Base-by-base conservation (phyloP, 371 early-diverging fungal genomes). In the Mucor indicus region DNA sequence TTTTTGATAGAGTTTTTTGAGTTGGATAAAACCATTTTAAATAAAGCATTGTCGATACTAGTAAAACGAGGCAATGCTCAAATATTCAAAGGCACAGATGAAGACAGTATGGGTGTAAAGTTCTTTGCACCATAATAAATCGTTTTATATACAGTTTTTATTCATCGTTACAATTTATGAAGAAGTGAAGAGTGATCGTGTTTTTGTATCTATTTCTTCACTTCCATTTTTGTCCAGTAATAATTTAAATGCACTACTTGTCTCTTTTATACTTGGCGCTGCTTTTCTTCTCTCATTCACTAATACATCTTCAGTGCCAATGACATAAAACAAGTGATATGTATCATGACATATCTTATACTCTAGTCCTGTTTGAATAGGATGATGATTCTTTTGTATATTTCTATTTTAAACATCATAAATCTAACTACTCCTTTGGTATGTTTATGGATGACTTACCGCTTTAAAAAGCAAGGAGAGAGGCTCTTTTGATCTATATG, bases 81-180 rank as follows among this genome's bases (percentile, higher is more conserved):
- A 50, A 69, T 90, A 21, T 92, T 93, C 58, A 81, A 76, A 25
- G 92, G 92, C 25, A 81, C 81, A 15, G 82, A 84, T 36, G 83
- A 83, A 43, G 89, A 89, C 25, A 77, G 73, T 50, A 74, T 87
- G 72, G 95, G 95, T 38, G 85, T 95, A 42, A 95, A 95, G 66
- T 90, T 95, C 48, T 89, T 87, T 50, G 59, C 57, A n/a, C 36
- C 48, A 38, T 22, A 27, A 51, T 42, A 53, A 36, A 32, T n/a
- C n/a, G n/a, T n/a, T n/a, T n/a, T n/a, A n/a, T n/a, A n/a, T n/a
- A n/a, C n/a, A n/a, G n/a, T n/a, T n/a, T n/a, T n/a, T n/a, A n/a
- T n/a, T n/a, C n/a, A n/a, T n/a, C n/a, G n/a, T n/a, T n/a, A n/a
- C n/a, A n/a, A n/a, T n/a, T n/a, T n/a, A n/a, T n/a, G n/a, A n/a